These are phyloP conservation scores for Leishmania martiniquensis DNA, from an alignment of 208 protist species.

Conservation along the genomic window DNA sequence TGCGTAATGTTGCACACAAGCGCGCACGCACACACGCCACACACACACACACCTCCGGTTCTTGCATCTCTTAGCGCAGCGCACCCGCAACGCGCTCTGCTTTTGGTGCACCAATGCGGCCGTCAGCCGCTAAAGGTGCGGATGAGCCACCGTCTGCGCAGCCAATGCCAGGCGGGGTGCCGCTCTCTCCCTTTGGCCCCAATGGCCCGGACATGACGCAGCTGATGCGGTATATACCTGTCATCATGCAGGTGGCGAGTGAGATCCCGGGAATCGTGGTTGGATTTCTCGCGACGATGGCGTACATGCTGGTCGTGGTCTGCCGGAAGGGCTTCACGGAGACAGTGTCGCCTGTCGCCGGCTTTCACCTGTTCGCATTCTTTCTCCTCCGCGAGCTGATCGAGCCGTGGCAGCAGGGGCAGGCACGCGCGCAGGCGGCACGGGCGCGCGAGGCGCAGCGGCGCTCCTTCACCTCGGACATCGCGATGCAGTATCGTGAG, in stretches of 20 bases:
- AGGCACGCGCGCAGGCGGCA: constrained; percentile 10
- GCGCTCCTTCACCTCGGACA: constrained; percentile 58
- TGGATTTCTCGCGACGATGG: constrained; percentile 55
- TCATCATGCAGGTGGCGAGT: constrained; percentile 41
- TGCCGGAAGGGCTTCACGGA: constrained; percentile 40
- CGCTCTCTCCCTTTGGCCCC: constrained; percentile 16
- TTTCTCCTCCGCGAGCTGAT: constrained; percentile 62
- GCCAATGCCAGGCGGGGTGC: not conserved
- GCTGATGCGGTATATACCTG: constrained; percentile 60
- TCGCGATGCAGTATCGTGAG: constrained; percentile 66
- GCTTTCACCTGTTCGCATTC: constrained; percentile 68
- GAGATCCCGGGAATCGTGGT: constrained; percentile 50
- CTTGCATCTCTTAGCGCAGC: no score
- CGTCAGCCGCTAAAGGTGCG: not conserved
- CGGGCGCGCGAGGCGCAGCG: constrained; percentile 27
- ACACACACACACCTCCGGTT: not conserved
- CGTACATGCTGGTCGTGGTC: constrained; percentile 48
- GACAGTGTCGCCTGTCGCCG: constrained; percentile 57
- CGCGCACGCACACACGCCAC: not conserved
- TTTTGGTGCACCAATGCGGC: not conserved
- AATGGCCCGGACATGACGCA: constrained; percentile 29
- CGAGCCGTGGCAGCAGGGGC: constrained; percentile 39
- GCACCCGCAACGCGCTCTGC: not conserved
- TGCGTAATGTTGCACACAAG: not conserved
- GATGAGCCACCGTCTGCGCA: not conserved